Evolutionary conservation across 1,284 basidiomycete species (phyloP).

Genomic region (Malassezia nana): DNA sequence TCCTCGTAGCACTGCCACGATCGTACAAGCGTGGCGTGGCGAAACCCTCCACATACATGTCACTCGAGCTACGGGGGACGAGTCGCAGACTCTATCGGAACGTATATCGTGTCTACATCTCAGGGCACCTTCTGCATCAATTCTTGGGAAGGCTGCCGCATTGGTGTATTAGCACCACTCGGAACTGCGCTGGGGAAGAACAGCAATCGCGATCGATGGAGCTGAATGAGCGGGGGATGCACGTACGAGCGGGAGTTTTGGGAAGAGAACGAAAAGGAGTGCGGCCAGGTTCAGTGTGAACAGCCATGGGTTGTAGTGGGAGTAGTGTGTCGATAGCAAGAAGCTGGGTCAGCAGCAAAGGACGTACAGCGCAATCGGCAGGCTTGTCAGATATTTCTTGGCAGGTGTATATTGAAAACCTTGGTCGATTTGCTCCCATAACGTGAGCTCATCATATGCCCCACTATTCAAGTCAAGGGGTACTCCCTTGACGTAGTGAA

Average conservation of each 20-base stretch:
- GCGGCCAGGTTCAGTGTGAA: conserved; percentile 85
- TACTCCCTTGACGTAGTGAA: conserved; percentile 94
- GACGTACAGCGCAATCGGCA: conserved; percentile 79
- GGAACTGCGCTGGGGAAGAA: background rate
- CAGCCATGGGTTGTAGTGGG: conserved; percentile 65
- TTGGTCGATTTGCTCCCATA: conserved; percentile 99
- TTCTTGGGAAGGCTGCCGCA: background rate
- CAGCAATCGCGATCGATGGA: conserved; percentile 14
- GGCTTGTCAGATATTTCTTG: conserved; percentile 90
- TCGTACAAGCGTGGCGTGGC: too few relatives aligned
- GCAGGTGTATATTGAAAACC: conserved; percentile 96
- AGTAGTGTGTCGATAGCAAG: conserved; percentile 94
- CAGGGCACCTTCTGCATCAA: background rate
- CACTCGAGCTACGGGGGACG: too few relatives aligned
- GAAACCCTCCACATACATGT: too few relatives aligned
- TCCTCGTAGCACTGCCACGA: background rate
- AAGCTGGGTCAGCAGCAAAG: conserved; percentile 57
- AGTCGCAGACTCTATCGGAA: too few relatives aligned
- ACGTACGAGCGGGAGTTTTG: conserved; percentile 72
- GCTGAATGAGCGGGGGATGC: conserved; percentile 17
- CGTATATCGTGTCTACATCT: too few relatives aligned
- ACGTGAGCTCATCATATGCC: conserved; percentile 88
- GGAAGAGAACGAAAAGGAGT: conserved; percentile 74
- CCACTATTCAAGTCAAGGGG: conserved; percentile 81
- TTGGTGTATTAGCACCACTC: background rate